Evolutionary conservation across 1,139 yeast species (phyloP), one percentile per base, ranked within the genome.

Genomic region (Suhomyces taliae): DNA sequence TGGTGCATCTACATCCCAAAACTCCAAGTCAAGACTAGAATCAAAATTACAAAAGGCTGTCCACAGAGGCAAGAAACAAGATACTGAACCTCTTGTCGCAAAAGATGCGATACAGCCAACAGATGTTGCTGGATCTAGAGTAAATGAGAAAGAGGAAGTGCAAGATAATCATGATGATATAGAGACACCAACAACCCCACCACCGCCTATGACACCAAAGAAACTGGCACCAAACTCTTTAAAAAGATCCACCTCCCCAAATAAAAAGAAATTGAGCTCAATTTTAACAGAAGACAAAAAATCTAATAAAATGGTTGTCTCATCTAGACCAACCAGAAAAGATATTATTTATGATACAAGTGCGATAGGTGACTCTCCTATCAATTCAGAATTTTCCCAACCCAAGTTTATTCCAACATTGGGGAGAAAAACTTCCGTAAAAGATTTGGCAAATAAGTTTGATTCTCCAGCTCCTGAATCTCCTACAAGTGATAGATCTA

Each of bases 211-310:
- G 12, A 54, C 64, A 19, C 42, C 50, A 7, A 54, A 54, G 26
- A 56, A 58, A 24, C 48, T 61, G 12, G 50, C 63, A 1, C 56
- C 62, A 0, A 61, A 54, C 27, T 46, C 64, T 0, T 65, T 72
- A 40, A 72, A 59, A 49, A 60, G 78, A 46, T 72, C 78, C 3
- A 58, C 66, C 1, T 72, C 78, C 3, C 78, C 78, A 2, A 70
- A 68, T 46, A 73, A 72, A 47, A 72, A 69, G 52, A 67, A 67
- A 39, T 57, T 69, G 45, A 66, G 57, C 41, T 48, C 69, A 2
- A 56, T 60, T 37, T 57, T 69, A 42, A 56, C 56, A 29, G 67
- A 61, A 7, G 57, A 52, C n/a, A 52, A 51, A 39, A 47, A 41
- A 10, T 27, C 56, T 11, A 50, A 44, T 12, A 40, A 45, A 27